Evolutionary conservation across 371 early-diverging fungal species (phyloP), one percentile per base, ranked within the genome.

Genomic region (Mucor circinelloides): DNA sequence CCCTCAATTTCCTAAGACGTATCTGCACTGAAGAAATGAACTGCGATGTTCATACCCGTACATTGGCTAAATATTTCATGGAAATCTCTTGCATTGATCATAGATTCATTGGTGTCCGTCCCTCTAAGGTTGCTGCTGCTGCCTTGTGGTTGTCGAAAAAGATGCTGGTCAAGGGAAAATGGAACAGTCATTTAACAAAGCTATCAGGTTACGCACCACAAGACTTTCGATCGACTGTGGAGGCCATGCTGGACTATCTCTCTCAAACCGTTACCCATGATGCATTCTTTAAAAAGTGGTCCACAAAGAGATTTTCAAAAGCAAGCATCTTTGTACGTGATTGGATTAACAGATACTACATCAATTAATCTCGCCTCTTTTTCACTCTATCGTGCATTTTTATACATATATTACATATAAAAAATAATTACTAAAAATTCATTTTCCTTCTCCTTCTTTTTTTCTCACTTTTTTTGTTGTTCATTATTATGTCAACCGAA

Each of bases 51-150:
- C 91, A 92, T 72, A 91, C 93, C 21, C 89, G 99, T 56, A 94
- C 93, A 7, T 76, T 99, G 15, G 98, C 97, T 10, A 97, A 97
- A 77, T 99, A 97, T 76, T 87, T 99, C 62, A 90, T 99, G 91
- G 99, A 99, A 83, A 85, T 97, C 6, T 86, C 95, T 15, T 82
- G 95, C 13, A 74, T 99, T 23, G 96, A 98, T 77, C 89, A 96
- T 67, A 79, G 85, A 19, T 94, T 97, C 69, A 76, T 98, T 50
- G 67, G 66, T 32, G 89, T 80, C 28, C 77, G 89, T 15, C 95
- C 98, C 0, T 95, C 95, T 23, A 72, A 87, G 63, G 77, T 95
- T 30, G 96, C 99, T 4, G 95, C 94, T 1, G 89, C 97, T 2
- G 82, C 92, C 17, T 76, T 97, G 46, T 97, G 89, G 84, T 80